Base-by-base conservation (phyloP, 2,329 filamentous ascomycete genomes). In the Penicillium glabrum region DNA sequence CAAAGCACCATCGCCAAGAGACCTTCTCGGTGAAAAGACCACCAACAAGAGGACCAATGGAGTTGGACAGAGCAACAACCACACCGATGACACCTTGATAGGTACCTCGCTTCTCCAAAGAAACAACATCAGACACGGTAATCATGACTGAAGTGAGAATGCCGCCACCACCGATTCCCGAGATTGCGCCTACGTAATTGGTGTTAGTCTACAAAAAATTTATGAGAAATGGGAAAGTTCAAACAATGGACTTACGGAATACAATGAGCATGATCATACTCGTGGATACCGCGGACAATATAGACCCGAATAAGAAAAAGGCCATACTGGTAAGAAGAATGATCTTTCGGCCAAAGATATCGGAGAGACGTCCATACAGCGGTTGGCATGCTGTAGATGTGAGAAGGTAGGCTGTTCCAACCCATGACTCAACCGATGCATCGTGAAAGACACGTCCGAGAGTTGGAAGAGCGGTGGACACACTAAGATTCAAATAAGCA, bases 321-420 rank as follows among this genome's bases (percentile, higher is more conserved):
- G 16, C 33, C 43, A 53, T 47, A 29, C 51, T 53, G 23, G 27
- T 41, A 3, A 53, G 31, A 13, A 83, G 81, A 5, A 87, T 76
- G 5, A 78, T 75, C 67, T 87, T 87, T 31, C 85, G 78, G 26
- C 83, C 83, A 47, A 86, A 79, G 1, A 86, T 81, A 66, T 87
- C 83, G 1, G 83, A 85, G 5, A 86, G 63, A 0, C 84, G 78
- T 19, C 85, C 85, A 67, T 87, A 87, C 1, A 88, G 76, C 58
- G 86, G 82, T 64, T 86, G 84, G 59, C 87, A 88, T 14, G 82
- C 80, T 0, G 86, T 87, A 53, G 82, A 84, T 2, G 85, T 83
- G 1, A 90, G 78, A 3, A 90, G 77, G 62, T 88, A 90, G 19
- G 84, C 84, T 5, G 87, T 89, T 1, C 87, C 87, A 13, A 85